These are phyloP conservation scores for Hypoxylon sp. DNA, from an alignment of 2,329 filamentous ascomycete genomes.

Conservation along the genomic window DNA sequence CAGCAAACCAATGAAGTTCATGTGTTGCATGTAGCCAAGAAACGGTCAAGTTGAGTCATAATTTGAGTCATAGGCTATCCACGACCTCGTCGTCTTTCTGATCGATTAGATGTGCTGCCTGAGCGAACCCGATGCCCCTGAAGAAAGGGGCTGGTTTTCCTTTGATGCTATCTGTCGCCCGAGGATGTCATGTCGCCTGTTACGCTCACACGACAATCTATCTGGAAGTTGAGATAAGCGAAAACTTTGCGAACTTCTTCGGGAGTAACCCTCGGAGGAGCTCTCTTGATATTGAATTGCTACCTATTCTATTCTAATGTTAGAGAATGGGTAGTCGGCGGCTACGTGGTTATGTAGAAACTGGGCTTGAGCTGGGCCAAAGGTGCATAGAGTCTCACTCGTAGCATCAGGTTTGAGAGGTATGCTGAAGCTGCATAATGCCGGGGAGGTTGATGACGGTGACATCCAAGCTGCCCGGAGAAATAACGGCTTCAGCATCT, in stretches of 20 bases:
- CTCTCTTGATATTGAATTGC: neutral
- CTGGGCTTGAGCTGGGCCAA: neutral
- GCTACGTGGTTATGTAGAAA: neutral
- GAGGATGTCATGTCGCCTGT: too few relatives aligned
- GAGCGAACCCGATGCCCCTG: neutral
- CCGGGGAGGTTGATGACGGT: neutral
- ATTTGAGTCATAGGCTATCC: too few relatives aligned
- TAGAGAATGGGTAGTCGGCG: neutral
- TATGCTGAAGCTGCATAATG: neutral
- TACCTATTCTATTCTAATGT: neutral
- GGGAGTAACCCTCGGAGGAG: too few relatives aligned
- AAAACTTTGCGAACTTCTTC: too few relatives aligned
- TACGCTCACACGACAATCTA: too few relatives aligned
- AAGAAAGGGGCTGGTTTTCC: constrained; percentile 10
- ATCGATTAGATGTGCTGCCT: too few relatives aligned
- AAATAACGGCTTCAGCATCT: neutral
- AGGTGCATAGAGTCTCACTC: neutral
- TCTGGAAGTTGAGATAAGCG: too few relatives aligned
- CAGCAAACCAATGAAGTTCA: too few relatives aligned
- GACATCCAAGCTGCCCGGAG: neutral
- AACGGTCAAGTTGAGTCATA: too few relatives aligned
- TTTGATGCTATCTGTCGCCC: constrained; percentile 9
- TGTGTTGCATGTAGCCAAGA: neutral
- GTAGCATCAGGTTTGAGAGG: neutral
- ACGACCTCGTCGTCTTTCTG: too few relatives aligned